A percentile compares a stretch with the other conserved stretches of the same genome.
phyloP scores from a whole-genome alignment of 1,139 yeast genomes.

The Eremothecium gossypii region DNA sequence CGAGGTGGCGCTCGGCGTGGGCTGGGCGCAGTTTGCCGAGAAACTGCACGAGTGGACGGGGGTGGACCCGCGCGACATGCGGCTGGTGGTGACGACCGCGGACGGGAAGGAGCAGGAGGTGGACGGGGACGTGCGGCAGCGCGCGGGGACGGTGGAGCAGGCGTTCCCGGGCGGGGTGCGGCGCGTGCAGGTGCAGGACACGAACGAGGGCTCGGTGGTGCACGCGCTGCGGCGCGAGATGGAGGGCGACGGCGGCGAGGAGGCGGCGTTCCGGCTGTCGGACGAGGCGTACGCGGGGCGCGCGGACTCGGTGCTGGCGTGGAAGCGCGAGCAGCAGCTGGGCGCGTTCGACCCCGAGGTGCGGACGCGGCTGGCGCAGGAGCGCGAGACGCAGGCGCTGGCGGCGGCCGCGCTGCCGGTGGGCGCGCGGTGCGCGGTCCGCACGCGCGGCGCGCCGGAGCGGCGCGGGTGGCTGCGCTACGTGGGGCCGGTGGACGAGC shows the following conservation, averaged over 20 bases:
- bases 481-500: constrained; percentile 56
- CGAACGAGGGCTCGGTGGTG: constrained; percentile 43
- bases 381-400: constrained; percentile 22
- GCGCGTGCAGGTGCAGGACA: constrained; percentile 35
- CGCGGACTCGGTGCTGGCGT: constrained; percentile 54
- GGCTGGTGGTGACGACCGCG: constrained; percentile 9
- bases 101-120: constrained; percentile 4
- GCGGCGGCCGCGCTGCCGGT: constrained; percentile 25
- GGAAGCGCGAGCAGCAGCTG: constrained; percentile 60
- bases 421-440: constrained; percentile 30
- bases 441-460: constrained; percentile 18
- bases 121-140: neutral
- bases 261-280: constrained; percentile 42
- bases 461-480: constrained; percentile 61
- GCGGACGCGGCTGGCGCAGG: constrained; percentile 27
- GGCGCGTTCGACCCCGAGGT: constrained; percentile 65
- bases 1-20: constrained; percentile 52
- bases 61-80: constrained; percentile 39
- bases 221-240: constrained; percentile 33
- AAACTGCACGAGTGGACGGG: constrained; percentile 72
- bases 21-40: constrained; percentile 44
- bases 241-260: constrained; percentile 25
- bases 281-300: constrained; percentile 61
- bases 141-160: neutral
- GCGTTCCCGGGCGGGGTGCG: neutral